These are phyloP conservation scores for Friedmanniomyces endolithicus DNA, from an alignment of 495 filamentous ascomycete species.

Conservation along the genomic window DNA sequence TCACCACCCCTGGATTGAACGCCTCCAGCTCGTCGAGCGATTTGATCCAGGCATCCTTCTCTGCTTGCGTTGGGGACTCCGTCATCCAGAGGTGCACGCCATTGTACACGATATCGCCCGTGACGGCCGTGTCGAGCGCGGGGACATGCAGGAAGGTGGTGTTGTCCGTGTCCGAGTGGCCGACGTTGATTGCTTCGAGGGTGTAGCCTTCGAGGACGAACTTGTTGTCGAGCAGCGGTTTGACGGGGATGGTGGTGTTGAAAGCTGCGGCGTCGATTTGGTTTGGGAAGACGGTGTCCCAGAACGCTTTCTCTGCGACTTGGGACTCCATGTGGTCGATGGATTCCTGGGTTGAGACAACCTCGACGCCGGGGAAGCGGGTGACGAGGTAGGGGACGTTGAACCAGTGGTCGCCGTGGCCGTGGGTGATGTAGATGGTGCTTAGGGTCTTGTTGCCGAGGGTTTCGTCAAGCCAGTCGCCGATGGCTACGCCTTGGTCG, in stretches of 20 bases:
- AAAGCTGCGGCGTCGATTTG: background rate
- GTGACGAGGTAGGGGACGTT: background rate
- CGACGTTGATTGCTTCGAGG: background rate
- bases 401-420: background rate
- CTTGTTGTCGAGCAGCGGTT: background rate
- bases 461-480: background rate
- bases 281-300: background rate
- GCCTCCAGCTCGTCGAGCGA: background rate
- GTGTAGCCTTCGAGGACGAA: background rate
- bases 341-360: background rate
- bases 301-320: background rate
- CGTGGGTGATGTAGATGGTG: background rate
- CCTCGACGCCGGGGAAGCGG: background rate
- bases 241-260: background rate
- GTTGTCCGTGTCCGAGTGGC: background rate
- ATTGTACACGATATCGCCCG: background rate
- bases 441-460: background rate
- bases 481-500: background rate
- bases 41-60: background rate
- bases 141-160: background rate
- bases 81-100: background rate
- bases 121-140: background rate
- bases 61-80: background rate
- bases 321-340: background rate
- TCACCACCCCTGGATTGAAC: background rate